Percentiles rank a stretch among this genome's conserved stretches.
phyloP scores from a whole-genome alignment of 805 yeast genomes.

The Myxozyma neotropica region DNA sequence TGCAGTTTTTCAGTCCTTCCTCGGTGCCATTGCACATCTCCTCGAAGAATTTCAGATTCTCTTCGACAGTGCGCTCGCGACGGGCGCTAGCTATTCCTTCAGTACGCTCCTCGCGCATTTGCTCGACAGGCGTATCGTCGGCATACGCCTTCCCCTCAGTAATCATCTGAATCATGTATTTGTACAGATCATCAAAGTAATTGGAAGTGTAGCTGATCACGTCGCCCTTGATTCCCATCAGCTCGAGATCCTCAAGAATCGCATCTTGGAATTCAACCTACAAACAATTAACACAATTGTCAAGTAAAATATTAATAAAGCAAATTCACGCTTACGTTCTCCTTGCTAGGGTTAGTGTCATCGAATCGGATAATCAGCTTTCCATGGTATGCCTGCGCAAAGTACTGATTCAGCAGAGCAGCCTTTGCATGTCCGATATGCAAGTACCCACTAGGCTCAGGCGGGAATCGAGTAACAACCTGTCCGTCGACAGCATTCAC shows the following conservation, averaged over 20 bases:
- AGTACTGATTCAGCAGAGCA: constrained; percentile 93
- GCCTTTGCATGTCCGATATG: constrained; percentile 99
- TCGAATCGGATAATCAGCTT: constrained; percentile 95
- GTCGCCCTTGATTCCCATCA: constrained; percentile 94
- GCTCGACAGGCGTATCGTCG: constrained; percentile 92
- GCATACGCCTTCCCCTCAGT: constrained; percentile 96
- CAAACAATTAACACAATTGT: not conserved
- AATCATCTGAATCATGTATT: constrained; percentile 79
- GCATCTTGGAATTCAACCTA: constrained; percentile 85
- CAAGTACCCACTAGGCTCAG: constrained; percentile 98
- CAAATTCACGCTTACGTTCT: constrained; percentile 51
- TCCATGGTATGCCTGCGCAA: constrained; percentile 94
- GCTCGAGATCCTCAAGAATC: constrained; percentile 85
- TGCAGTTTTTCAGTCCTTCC: constrained; percentile 85
- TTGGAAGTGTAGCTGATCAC: constrained; percentile 85
- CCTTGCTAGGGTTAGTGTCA: constrained; percentile 97
- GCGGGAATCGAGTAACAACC: constrained; percentile 98
- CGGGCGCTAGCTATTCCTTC: constrained; percentile 91
- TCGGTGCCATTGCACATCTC: constrained; percentile 96
- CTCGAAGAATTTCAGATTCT: constrained; percentile 75
- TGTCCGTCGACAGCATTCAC: constrained; percentile 90
- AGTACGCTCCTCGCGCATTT: constrained; percentile 98
- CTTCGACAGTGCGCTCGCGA: constrained; percentile 92
- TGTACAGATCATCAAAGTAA: constrained; percentile 90
- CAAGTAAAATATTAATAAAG: not conserved